Conservation (phyloP, 257 asterid species). For the Solanum ossicruentum region DNA sequence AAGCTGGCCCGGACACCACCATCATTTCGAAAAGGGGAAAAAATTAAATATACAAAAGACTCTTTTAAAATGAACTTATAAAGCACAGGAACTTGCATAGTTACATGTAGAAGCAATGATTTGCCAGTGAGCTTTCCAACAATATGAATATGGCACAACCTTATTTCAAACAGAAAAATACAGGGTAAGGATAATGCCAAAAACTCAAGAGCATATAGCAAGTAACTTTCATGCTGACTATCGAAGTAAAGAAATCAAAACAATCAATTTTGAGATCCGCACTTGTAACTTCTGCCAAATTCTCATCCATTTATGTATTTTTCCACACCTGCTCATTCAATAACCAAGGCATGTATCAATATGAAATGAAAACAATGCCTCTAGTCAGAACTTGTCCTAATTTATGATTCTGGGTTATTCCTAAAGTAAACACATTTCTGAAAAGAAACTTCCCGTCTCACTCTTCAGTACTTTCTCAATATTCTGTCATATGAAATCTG, state of each 20-base stretch:
- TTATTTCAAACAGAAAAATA: neutral
- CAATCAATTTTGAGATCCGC: neutral
- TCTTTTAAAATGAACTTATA: neutral
- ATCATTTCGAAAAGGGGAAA: neutral
- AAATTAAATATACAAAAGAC: neutral
- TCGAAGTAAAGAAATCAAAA: neutral
- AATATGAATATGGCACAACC: neutral
- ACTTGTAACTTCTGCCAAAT: neutral
- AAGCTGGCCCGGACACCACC: neutral
- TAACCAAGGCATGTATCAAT: neutral
- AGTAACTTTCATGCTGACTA: neutral
- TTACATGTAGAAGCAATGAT: neutral
- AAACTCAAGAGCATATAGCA: neutral
- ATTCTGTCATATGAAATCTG: neutral
- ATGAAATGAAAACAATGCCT: neutral
- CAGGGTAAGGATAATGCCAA: neutral
- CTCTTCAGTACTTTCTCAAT: neutral
- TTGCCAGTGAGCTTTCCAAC: neutral
- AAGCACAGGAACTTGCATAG: neutral
- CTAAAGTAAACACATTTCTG: neutral
- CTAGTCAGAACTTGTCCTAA: neutral
- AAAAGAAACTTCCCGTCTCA: neutral
- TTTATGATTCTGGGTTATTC: neutral
- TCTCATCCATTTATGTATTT: neutral
- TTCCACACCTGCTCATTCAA: neutral